Evolutionary conservation across 371 early-diverging fungal genomes (phyloP), one percentile per base, ranked within the genome.

Genomic region (Mortierella sp.): DNA sequence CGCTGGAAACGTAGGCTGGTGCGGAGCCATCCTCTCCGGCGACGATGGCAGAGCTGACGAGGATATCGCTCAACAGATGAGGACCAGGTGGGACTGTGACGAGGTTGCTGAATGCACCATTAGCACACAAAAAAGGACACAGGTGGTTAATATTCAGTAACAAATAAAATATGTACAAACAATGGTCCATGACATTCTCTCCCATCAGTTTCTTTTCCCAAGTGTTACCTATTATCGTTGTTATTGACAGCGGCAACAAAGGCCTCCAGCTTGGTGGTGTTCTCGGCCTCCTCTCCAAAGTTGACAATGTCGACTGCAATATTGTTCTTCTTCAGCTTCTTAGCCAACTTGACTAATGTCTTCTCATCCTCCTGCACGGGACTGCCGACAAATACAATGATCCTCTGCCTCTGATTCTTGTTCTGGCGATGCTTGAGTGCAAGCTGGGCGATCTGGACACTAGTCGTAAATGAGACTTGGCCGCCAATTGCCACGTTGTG

Each of bases 281-380:
- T 97, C 49, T 89, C 90, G 3, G 85, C 78, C 54, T 95, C 94
- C 82, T 99, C 98, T 55, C 99, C 99, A 88, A 99, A 99, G 80
- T 93, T 96, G 55, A 99, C 84, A 6, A 99, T 85, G 70, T 99
- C 98, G 14, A 99, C 90, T 19, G 94, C 94, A 32, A 99, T 90
- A 60, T 95, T 97, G 84, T 97, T 98, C 87, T 97, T 98, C 81
- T 99, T 96, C 64, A 98, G 86, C 68, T 96, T 96, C 84, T 96
- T 97, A 62, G 95, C 97, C 41, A 98, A 80, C 67, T 88, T 91
- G 37, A 97, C 93, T 28, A 99, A 79, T 30, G 94, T 75, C 80
- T 93, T 92, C 79, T 95, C 94, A 43, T 93, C 94, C 28, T 89
- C 80, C 27, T 85, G 84, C 19, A 98, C 73, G 37, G 97, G 97